phyloP scores from a whole-genome alignment of 1,284 basidiomycete genomes.

The Ceratobasidium sp. region DNA sequence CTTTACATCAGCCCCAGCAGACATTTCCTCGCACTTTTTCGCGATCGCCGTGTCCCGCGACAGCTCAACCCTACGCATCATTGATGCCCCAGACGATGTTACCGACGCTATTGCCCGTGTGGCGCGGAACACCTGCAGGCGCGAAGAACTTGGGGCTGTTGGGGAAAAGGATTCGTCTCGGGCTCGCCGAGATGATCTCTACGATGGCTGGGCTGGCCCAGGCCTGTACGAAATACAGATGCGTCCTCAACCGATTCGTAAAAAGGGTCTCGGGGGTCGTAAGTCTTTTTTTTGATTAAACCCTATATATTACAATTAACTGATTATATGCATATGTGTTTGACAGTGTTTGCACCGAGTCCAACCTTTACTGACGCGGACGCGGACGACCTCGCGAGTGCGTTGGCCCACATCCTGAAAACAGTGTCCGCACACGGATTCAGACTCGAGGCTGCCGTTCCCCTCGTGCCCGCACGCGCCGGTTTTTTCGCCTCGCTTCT shows the following conservation, averaged over 20 bases:
- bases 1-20: conserved; percentile 37
- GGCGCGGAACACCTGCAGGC: conserved; percentile 34
- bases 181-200: conserved; percentile 18
- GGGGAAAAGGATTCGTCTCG: conserved; percentile 36
- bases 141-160: conserved; percentile 30
- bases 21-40: conserved; percentile 33
- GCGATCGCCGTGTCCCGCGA: conserved; percentile 39
- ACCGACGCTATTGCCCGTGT: conserved; percentile 39
- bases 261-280: conserved; percentile 35
- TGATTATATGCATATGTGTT: conserved; percentile 35
- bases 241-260: conserved; percentile 25
- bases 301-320: not conserved
- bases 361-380: conserved; percentile 32
- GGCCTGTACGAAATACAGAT: conserved; percentile 37
- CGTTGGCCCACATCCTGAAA: conserved; percentile 38
- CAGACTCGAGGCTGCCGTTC: conserved; percentile 36
- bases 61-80: conserved; percentile 39
- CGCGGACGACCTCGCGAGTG: conserved; percentile 37
- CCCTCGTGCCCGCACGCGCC: conserved; percentile 22
- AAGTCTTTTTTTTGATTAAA: conserved; percentile 13
- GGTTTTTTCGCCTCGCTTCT: conserved; percentile 37
- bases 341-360: conserved; percentile 23
- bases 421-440: conserved; percentile 39
- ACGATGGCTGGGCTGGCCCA: conserved; percentile 36
- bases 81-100: conserved; percentile 37